Evolutionary conservation across 2,329 filamentous ascomycete species (phyloP).

Genomic region (Botryosphaeria dothidea): DNA sequence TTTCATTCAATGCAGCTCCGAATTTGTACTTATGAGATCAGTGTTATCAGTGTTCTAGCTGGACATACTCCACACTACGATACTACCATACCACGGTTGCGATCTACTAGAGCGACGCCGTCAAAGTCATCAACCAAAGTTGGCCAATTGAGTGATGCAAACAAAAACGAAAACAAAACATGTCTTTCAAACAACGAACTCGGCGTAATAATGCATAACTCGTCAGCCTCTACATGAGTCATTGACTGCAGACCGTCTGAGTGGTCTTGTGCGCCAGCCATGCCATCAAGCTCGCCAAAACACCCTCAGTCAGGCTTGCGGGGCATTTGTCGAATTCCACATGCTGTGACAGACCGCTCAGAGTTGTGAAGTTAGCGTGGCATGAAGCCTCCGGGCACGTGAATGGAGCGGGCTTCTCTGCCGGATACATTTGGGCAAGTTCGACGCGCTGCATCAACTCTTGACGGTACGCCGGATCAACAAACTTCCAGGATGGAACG

Average conservation of each 20-base stretch:
- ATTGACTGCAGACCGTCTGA: neutral
- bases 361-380: neutral
- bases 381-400: neutral
- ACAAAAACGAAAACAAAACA: too few relatives aligned
- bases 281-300: neutral
- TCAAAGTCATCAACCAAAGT: too few relatives aligned
- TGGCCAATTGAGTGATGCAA: too few relatives aligned
- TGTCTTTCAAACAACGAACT: too few relatives aligned
- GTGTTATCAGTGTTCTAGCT: too few relatives aligned
- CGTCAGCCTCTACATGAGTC: neutral
- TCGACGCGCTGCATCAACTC: conserved; percentile 16
- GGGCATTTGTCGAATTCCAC: neutral
- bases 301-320: neutral
- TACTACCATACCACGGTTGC: too few relatives aligned
- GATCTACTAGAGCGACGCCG: too few relatives aligned
- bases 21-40: too few relatives aligned
- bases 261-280: conserved; percentile 7
- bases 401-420: neutral
- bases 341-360: neutral
- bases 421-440: neutral
- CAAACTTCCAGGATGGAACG: conserved; percentile 24
- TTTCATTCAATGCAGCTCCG: too few relatives aligned
- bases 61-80: too few relatives aligned
- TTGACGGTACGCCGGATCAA: conserved; percentile 25
- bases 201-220: neutral